Conservation (phyloP, 192 early-diverging fungal genomes). For the Coemansia sp. region DNA sequence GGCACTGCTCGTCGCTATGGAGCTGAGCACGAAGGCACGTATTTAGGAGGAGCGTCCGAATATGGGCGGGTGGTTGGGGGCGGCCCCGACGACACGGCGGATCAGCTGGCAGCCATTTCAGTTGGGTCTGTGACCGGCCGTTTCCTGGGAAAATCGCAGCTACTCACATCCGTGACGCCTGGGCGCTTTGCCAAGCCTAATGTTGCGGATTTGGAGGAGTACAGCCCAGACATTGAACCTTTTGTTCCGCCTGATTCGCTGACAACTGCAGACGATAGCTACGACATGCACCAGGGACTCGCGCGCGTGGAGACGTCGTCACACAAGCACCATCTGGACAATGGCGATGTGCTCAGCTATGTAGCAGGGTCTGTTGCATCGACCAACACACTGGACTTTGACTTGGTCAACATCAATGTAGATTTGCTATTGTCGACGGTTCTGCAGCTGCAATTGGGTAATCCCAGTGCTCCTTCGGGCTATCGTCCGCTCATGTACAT, state of each 20-base stretch:
- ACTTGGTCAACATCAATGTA: constrained; percentile 17
- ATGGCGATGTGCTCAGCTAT: constrained; percentile 51
- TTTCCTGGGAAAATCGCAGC: constrained; percentile 32
- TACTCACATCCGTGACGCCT: constrained; percentile 33
- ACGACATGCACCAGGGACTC: constrained; percentile 1
- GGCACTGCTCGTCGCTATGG: constrained; percentile 1
- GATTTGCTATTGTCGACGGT: constrained; percentile 30
- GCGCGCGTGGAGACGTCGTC: background rate
- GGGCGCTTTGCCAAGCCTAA: constrained; percentile 28
- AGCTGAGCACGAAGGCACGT: background rate
- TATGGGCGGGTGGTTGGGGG: background rate
- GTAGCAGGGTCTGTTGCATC: constrained; percentile 34
- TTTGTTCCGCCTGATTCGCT: constrained; percentile 12
- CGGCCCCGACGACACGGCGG: background rate
- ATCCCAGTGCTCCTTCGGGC: constrained; percentile 13
- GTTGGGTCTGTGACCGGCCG: constrained; percentile 45
- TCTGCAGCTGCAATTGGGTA: constrained; percentile 13
- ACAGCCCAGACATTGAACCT: constrained; percentile 35
- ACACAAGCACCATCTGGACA: constrained; percentile 23
- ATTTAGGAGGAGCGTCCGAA: background rate
- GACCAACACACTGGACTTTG: constrained; percentile 23
- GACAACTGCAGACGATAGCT: background rate
- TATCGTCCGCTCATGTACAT: constrained; percentile 49
- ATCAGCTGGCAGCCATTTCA: constrained; percentile 16
- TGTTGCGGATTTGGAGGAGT: constrained; percentile 22